A percentile compares a stretch with the other conserved stretches of the same genome.
Evolutionary conservation across 2,329 filamentous ascomycete genomes (phyloP).

Genomic region (Mycosphaerelloides madeirae): DNA sequence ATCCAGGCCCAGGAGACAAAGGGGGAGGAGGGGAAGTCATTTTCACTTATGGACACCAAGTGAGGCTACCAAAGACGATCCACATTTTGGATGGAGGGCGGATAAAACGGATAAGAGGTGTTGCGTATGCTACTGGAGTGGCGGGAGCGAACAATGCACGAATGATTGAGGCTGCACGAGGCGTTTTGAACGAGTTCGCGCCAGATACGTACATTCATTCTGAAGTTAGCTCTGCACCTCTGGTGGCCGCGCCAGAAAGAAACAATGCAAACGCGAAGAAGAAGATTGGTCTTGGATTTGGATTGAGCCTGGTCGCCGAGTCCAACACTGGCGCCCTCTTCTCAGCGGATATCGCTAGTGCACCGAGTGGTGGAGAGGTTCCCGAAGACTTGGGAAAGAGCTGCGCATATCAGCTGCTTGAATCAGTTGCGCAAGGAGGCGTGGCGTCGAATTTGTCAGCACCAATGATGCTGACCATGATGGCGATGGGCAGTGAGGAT

Average conservation of each 20-base stretch:
- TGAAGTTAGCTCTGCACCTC: conserved; percentile 57
- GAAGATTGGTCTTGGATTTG: conserved; percentile 81
- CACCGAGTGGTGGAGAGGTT: conserved; percentile 72
- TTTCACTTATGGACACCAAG: conserved; percentile 85
- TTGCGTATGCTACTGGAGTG: conserved; percentile 90
- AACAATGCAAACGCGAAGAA: conserved; percentile 48
- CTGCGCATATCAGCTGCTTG: conserved; percentile 84
- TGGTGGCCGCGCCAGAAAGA: conserved; percentile 67
- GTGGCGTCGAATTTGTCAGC: conserved; percentile 71
- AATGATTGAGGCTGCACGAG: conserved; percentile 87
- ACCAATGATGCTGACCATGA: conserved; percentile 73
- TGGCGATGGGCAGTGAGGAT: conserved; percentile 98
- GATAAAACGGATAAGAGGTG: conserved; percentile 83
- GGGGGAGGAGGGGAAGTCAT: conserved; percentile 92
- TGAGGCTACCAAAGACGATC: conserved; percentile 87
- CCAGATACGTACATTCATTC: conserved; percentile 86
- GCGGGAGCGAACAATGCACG: conserved; percentile 88
- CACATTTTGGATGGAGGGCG: conserved; percentile 79
- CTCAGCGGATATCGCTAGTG: conserved; percentile 73
- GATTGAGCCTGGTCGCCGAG: conserved; percentile 84
- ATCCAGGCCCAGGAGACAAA: conserved; percentile 66
- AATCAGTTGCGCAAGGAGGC: conserved; percentile 75
- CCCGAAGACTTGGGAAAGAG: conserved; percentile 86
- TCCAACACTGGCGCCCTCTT: conserved; percentile 83
- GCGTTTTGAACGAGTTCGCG: conserved; percentile 78